These are phyloP conservation scores for Liriodendron chinense DNA, from an alignment of 164 flowering plant genomes.

Conservation along the genomic window DNA sequence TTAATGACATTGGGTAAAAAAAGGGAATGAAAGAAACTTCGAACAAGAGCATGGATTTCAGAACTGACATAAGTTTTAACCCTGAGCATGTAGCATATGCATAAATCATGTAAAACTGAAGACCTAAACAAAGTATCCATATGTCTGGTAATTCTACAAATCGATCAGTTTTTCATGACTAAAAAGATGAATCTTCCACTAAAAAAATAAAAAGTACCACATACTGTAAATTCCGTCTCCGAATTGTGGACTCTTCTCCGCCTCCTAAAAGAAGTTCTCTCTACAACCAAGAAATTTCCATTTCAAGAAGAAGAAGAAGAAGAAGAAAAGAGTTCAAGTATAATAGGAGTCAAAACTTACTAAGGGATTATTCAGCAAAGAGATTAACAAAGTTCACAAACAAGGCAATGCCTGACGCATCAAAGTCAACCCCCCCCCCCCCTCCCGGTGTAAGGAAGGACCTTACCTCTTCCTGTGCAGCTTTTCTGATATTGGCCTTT, in stretches of 20 bases:
- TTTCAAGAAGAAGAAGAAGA: conserved; percentile 2
- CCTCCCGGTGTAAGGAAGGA: background rate
- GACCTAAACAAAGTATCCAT: background rate
- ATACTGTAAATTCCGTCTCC: conserved; percentile 87
- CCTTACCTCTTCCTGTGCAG: conserved; percentile 84
- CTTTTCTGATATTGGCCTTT: conserved; percentile 73
- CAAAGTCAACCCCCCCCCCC: background rate
- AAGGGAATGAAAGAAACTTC: background rate
- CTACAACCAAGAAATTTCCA: conserved; percentile 35
- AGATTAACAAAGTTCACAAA: background rate
- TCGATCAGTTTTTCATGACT: background rate
- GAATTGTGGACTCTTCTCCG: conserved; percentile 88
- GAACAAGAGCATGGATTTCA: conserved; percentile 3
- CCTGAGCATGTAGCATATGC: background rate
- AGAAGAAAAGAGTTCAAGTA: too few relatives aligned
- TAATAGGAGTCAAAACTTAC: background rate
- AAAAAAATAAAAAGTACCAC: conserved; percentile 21
- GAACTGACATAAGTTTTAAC: background rate
- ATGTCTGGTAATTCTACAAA: background rate
- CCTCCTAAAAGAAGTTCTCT: conserved; percentile 96
- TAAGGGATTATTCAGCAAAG: background rate
- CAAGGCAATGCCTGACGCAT: background rate
- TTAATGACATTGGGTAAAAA: background rate
- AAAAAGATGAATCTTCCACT: background rate
- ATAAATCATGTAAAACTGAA: background rate